Evolutionary conservation across 495 filamentous ascomycete species (phyloP), one percentile per base, ranked within the genome.

Genomic region (Pyrenula massariospora): DNA sequence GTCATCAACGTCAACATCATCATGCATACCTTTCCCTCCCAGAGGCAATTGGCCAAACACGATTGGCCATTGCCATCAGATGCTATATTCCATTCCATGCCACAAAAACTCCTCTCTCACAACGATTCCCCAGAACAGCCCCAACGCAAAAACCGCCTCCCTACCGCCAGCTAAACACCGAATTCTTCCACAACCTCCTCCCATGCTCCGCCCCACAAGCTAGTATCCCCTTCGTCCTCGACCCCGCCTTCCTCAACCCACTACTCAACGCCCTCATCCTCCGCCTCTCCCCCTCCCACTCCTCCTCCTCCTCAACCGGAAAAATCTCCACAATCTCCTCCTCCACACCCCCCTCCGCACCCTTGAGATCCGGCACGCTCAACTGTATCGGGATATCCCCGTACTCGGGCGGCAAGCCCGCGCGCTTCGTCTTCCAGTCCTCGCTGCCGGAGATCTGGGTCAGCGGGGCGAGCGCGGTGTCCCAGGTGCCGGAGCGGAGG

Each of bases 391-490:
- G 31, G 31, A 42, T 42, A 42, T 42, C 31, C 31, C 31, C 31
- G 31, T 42, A 42, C 31, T 42, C 31, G 15, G 31, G 31, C 31
- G 31, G 31, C 31, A 42, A 5, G 31, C 31, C 31, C 8, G 31
- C 31, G 31, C 31, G 70, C 56, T 64, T 68, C 59, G 64, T 69
- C 68, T 71, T 77, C 77, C 70, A 84, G 56, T 58, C 66, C 56
- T 73, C 74, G 59, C 52, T 77, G 55, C 79, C 80, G 63, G 72
- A 78, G 58, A 77, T 76, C 55, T 66, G 66, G 52, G 78, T 81
- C 57, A 91, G 66, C 2, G 85, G 84, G 25, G 77, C 80, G 2
- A 90, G 74, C 1, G 86, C 88, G 51, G 87, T 83, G 56, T 91
- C 85, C 87, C 86, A 91, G 53, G 71, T 83, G 21, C 84, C 87